Evolutionary conservation across 768 basidiomycete species (phyloP).

Genomic region (Holtermanniella nyarrowii): DNA sequence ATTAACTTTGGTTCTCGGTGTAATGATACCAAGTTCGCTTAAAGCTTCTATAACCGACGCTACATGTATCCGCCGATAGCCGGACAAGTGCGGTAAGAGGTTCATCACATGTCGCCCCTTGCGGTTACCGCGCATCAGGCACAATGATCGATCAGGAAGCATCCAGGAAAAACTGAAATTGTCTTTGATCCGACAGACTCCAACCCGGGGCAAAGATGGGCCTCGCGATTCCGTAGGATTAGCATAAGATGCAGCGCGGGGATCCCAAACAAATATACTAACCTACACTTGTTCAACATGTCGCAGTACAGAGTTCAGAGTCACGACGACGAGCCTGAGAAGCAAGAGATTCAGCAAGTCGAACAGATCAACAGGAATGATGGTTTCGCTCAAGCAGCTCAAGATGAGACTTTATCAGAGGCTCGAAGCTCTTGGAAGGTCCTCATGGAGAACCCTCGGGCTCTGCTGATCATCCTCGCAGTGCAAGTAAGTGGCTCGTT

Average conservation of each 20-base stretch:
- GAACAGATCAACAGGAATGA: neutral
- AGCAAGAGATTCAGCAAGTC: neutral
- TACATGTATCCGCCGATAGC: too few species aligned
- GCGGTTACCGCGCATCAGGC: too few species aligned
- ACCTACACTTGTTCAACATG: neutral
- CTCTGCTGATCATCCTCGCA: slow-evolving; percentile 6
- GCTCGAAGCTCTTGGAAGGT: slow-evolving; percentile 7
- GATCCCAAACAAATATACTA: neutral
- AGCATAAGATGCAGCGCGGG: neutral
- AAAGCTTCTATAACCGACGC: too few species aligned
- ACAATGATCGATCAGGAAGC: too few species aligned
- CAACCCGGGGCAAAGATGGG: too few species aligned
- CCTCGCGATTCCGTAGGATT: too few species aligned
- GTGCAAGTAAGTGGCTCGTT: slow-evolving; percentile 8
- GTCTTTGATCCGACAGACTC: too few species aligned
- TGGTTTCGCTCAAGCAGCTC: neutral
- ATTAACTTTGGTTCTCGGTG: too few species aligned
- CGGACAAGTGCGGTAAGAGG: too few species aligned
- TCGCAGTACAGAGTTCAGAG: neutral
- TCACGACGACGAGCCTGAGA: neutral
- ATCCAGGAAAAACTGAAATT: too few species aligned
- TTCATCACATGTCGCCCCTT: too few species aligned
- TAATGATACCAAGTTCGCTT: too few species aligned
- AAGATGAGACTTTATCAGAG: neutral
- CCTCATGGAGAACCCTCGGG: slow-evolving; percentile 4